Evolutionary conservation across 306 rosid genomes (phyloP).

Genomic region (Crotalaria pallida): DNA sequence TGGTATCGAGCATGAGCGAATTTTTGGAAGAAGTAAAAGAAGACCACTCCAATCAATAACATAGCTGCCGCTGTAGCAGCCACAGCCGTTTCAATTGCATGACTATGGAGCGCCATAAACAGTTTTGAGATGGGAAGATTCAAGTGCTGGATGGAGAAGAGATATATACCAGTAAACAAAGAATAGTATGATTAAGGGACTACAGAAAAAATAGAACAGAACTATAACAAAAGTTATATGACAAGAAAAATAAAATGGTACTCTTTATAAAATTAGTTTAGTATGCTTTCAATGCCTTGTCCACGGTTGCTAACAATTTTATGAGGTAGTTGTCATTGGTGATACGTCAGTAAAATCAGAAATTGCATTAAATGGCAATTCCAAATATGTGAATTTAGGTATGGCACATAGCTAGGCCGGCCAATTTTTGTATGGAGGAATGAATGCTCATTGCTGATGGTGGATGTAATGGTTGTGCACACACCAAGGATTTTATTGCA

Average conservation of each 20-base stretch:
- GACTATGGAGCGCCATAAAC: constrained; percentile 34
- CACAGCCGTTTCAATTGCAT: constrained; percentile 39
- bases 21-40: constrained; percentile 35
- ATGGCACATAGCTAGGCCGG: background rate
- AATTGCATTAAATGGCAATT: constrained; percentile 8
- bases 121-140: background rate
- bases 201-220: background rate
- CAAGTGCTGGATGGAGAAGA: background rate
- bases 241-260: background rate
- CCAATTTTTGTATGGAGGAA: constrained; percentile 6
- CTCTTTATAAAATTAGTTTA: background rate
- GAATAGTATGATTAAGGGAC: background rate
- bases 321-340: constrained; percentile 45
- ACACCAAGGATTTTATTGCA: constrained; percentile 17
- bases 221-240: constrained; percentile 5
- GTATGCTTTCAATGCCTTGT: constrained; percentile 2
- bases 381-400: constrained; percentile 2
- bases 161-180: background rate
- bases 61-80: constrained; percentile 47
- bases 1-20: constrained; percentile 20
- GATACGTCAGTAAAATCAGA: constrained; percentile 7
- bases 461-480: constrained; percentile 26
- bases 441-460: constrained; percentile 1
- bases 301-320: constrained; percentile 38
- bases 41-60: constrained; percentile 30